A percentile compares a stretch with the other conserved stretches of the same genome.
Evolutionary conservation across 352 stramenopile species (phyloP).

Genomic region (Globisporangium spiculum): DNA sequence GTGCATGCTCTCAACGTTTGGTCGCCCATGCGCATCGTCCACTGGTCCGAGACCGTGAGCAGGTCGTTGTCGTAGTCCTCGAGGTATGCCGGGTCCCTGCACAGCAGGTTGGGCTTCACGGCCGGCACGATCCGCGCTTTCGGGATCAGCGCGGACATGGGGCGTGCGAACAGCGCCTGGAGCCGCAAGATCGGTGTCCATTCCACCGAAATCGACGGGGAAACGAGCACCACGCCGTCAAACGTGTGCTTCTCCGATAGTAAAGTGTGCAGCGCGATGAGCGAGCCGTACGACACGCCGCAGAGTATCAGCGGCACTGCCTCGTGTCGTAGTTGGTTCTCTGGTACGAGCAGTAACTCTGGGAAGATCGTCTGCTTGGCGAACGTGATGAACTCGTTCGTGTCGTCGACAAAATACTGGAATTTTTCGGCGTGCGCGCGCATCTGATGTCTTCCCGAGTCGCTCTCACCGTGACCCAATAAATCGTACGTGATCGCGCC

Average conservation of each 20-base stretch:
- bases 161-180: constrained; percentile 1
- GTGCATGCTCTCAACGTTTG: constrained; percentile 36
- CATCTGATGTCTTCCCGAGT: constrained; percentile 4
- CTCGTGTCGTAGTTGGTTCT: not conserved
- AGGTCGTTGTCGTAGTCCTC: constrained; percentile 17
- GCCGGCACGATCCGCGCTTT: constrained; percentile 25
- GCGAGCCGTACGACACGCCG: constrained; percentile 1
- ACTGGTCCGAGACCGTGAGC: constrained; percentile 19
- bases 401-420: constrained; percentile 20
- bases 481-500: constrained; percentile 18
- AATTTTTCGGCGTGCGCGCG: constrained; percentile 14
- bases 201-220: constrained; percentile 3
- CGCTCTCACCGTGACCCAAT: constrained; percentile 18
- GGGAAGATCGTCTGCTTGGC: constrained; percentile 13
- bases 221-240: not conserved
- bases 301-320: constrained; percentile 5
- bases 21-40: constrained; percentile 35
- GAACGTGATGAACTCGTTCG: constrained; percentile 16
- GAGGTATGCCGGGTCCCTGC: constrained; percentile 25
- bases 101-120: constrained; percentile 23
- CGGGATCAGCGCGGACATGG: constrained; percentile 21
- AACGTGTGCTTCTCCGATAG: constrained; percentile 7
- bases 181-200: constrained; percentile 5
- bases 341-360: not conserved
- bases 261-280: constrained; percentile 9